These are phyloP conservation scores for Pseudogymnoascus sp. DNA, from an alignment of 2,329 filamentous ascomycete genomes.

Conservation along the genomic window DNA sequence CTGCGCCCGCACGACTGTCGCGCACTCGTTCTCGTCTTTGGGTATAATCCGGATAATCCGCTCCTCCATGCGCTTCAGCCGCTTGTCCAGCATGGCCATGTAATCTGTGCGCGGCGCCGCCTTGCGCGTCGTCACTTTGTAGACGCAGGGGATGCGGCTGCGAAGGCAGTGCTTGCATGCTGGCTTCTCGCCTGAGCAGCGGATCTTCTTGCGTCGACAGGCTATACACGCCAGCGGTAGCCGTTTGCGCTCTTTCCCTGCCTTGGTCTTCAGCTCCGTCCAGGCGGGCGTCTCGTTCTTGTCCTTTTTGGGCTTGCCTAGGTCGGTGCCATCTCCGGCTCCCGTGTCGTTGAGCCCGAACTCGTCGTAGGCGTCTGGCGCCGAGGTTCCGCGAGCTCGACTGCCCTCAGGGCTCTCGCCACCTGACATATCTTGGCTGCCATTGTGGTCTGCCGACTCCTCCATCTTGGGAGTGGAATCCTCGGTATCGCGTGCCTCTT, in stretches of 20 bases:
- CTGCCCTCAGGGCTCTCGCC: constrained; percentile 27
- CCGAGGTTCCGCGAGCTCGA: constrained; percentile 18
- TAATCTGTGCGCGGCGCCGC: constrained; percentile 93
- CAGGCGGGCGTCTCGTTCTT: constrained; percentile 56
- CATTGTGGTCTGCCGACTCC: constrained; percentile 13
- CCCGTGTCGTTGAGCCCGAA: constrained; percentile 44
- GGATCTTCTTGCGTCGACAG: constrained; percentile 93
- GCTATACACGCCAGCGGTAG: constrained; percentile 91
- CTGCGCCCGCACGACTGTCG: constrained; percentile 65
- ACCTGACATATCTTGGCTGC: constrained; percentile 26
- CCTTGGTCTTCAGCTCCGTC: constrained; percentile 82
- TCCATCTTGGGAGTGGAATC: not conserved
- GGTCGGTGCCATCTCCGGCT: constrained; percentile 45
- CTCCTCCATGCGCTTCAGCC: constrained; percentile 94
- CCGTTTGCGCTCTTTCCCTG: constrained; percentile 90
- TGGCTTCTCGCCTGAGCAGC: constrained; percentile 94
- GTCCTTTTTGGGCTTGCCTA: constrained; percentile 46
- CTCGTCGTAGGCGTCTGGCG: constrained; percentile 39
- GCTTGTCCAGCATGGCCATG: constrained; percentile 97
- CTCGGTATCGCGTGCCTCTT: not conserved
- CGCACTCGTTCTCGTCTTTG: constrained; percentile 67
- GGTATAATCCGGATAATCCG: constrained; percentile 93
- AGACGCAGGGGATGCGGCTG: constrained; percentile 90
- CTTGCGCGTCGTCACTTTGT: constrained; percentile 93
- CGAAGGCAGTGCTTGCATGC: constrained; percentile 93